Evolutionary conservation across 2,329 filamentous ascomycete genomes (phyloP).

Genomic region (Pseudogymnoascus sp.): DNA sequence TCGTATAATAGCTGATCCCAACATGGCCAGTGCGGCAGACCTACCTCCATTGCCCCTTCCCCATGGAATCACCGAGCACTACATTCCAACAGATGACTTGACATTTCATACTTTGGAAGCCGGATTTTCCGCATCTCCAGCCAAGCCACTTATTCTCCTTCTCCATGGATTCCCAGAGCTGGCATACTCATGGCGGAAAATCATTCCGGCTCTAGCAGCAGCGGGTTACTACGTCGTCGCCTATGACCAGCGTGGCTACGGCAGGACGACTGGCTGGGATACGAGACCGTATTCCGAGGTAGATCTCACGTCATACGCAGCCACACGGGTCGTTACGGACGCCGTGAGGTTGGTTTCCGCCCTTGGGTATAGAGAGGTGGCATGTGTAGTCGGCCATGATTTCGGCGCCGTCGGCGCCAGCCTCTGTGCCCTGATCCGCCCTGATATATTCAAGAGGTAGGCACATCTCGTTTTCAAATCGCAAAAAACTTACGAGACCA

Average conservation of each 20-base stretch:
- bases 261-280: constrained; percentile 55
- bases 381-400: constrained; percentile 57
- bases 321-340: constrained; percentile 53
- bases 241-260: constrained; percentile 60
- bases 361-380: constrained; percentile 49
- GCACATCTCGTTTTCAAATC: neutral
- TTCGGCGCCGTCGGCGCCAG: constrained; percentile 55
- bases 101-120: constrained; percentile 54
- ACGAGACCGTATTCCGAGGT: constrained; percentile 40
- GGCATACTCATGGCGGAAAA: constrained; percentile 60
- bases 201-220: constrained; percentile 49
- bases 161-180: constrained; percentile 62
- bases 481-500: neutral
- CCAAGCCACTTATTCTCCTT: constrained; percentile 49
- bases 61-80: constrained; percentile 44
- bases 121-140: constrained; percentile 32
- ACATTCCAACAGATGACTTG: constrained; percentile 50
- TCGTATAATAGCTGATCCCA: neutral
- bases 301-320: constrained; percentile 47
- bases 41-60: constrained; percentile 38
- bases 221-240: constrained; percentile 58
- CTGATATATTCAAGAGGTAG: constrained; percentile 53
- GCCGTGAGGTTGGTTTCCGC: constrained; percentile 52
- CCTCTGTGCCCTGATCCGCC: constrained; percentile 51
- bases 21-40: constrained; percentile 21